Conservation (phyloP, 768 basidiomycete species). For the Cubamyces lactineus region DNA sequence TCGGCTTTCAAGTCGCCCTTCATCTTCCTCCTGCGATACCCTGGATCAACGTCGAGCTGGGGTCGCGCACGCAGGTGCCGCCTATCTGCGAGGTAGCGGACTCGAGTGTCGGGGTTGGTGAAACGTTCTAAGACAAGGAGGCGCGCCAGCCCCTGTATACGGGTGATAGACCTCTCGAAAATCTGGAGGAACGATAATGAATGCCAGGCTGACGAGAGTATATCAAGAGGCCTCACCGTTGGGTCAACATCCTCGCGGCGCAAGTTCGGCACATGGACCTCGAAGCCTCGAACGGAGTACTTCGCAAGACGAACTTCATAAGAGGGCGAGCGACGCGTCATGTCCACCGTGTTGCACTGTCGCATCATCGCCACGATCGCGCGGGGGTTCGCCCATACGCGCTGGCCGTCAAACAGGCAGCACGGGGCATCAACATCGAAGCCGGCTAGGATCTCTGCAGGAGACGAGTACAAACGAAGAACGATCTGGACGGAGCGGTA, state of each 20-base stretch:
- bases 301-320: slow-evolving; percentile 66
- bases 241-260: slow-evolving; percentile 57
- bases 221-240: slow-evolving; percentile 41
- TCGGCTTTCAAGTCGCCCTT: slow-evolving; percentile 61
- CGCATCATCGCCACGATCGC: slow-evolving; percentile 65
- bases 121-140: slow-evolving; percentile 65
- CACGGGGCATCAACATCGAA: slow-evolving; percentile 71
- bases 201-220: not conserved
- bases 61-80: slow-evolving; percentile 56
- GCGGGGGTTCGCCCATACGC: slow-evolving; percentile 64
- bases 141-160: slow-evolving; percentile 62
- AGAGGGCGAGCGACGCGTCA: slow-evolving; percentile 65
- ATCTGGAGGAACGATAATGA: slow-evolving; percentile 41
- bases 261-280: slow-evolving; percentile 58
- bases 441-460: slow-evolving; percentile 66
- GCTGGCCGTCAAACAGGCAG: slow-evolving; percentile 55
- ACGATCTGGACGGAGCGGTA: slow-evolving; percentile 70
- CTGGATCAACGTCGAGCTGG: slow-evolving; percentile 32
- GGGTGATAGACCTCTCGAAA: slow-evolving; percentile 59
- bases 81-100: slow-evolving; percentile 50
- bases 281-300: slow-evolving; percentile 56
- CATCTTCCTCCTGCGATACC: slow-evolving; percentile 43
- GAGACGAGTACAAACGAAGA: slow-evolving; percentile 63
- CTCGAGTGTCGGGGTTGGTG: slow-evolving; percentile 46
- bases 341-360: slow-evolving; percentile 65